These are phyloP conservation scores for Vaccinium darrowii DNA, from an alignment of 148 eudicot species.

Conservation along the genomic window DNA sequence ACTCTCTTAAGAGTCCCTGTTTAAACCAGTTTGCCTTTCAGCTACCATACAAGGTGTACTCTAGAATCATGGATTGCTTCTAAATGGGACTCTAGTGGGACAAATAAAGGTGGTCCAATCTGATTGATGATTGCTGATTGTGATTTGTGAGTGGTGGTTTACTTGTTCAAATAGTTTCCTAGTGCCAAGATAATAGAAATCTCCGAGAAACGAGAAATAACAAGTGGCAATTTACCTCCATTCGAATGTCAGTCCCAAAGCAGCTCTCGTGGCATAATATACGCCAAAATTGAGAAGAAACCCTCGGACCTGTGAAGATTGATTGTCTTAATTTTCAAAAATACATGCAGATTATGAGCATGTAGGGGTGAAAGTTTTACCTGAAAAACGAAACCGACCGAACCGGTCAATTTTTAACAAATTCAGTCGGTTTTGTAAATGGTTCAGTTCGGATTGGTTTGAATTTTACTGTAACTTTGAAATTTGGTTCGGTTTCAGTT, in stretches of 20 bases:
- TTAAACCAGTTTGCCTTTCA: not conserved
- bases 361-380: not conserved
- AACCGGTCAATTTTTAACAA: too few relatives aligned
- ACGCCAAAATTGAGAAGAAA: constrained; percentile 98
- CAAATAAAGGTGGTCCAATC: constrained; percentile 9
- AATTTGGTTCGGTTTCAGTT: too few relatives aligned
- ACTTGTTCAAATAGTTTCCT: constrained; percentile 1
- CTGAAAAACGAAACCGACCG: too few relatives aligned
- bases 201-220: not conserved
- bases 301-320: constrained; percentile 77
- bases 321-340: constrained; percentile 8
- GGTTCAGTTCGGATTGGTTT: too few relatives aligned
- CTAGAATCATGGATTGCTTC: constrained; percentile 2
- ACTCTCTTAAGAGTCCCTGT: not conserved
- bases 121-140: not conserved
- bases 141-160: not conserved
- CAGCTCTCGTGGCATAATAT: constrained; percentile 93
- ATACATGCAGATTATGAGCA: not conserved
- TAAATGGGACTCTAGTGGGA: not conserved
- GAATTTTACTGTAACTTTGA: too few relatives aligned
- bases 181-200: not conserved
- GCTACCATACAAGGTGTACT: not conserved
- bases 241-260: constrained; percentile 81
- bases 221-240: constrained; percentile 67
- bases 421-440: too few relatives aligned